phyloP scores from a whole-genome alignment of 2,329 filamentous ascomycete genomes.

The Botrytis hyacinthi region DNA sequence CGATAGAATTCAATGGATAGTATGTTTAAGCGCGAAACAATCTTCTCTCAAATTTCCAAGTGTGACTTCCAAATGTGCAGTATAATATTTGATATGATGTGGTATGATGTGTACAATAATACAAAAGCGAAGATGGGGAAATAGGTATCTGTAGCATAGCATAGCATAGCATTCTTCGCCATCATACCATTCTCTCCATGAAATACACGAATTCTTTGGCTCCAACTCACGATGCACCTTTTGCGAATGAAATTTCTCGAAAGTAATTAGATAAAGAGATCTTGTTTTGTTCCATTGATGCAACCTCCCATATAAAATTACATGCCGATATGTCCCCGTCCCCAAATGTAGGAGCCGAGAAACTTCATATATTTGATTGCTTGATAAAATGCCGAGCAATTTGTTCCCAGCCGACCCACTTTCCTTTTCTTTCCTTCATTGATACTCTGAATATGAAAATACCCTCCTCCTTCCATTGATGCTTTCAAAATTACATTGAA shows the following conservation, averaged over 20 bases:
- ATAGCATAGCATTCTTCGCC: not conserved
- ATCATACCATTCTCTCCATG: not conserved
- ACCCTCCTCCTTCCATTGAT: not conserved
- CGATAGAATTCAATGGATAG: not conserved
- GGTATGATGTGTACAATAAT: not conserved
- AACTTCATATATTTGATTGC: not conserved
- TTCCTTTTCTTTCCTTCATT: not conserved
- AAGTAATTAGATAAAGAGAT: not conserved
- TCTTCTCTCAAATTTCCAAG: not conserved
- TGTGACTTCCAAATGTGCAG: not conserved
- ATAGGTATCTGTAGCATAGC: not conserved
- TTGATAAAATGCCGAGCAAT: not conserved
- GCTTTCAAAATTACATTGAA: not conserved
- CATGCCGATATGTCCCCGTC: not conserved
- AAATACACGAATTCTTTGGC: not conserved
- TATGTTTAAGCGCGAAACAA: not conserved
- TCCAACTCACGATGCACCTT: not conserved
- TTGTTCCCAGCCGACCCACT: not conserved
- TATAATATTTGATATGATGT: not conserved
- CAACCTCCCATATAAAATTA: not conserved
- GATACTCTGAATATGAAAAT: not conserved
- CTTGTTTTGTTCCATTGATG: not conserved
- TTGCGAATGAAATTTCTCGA: not conserved
- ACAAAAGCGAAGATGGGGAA: not conserved
- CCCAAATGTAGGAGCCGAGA: not conserved